phyloP scores from a whole-genome alignment of 148 eudicot genomes.

The Camellia sinensis region DNA sequence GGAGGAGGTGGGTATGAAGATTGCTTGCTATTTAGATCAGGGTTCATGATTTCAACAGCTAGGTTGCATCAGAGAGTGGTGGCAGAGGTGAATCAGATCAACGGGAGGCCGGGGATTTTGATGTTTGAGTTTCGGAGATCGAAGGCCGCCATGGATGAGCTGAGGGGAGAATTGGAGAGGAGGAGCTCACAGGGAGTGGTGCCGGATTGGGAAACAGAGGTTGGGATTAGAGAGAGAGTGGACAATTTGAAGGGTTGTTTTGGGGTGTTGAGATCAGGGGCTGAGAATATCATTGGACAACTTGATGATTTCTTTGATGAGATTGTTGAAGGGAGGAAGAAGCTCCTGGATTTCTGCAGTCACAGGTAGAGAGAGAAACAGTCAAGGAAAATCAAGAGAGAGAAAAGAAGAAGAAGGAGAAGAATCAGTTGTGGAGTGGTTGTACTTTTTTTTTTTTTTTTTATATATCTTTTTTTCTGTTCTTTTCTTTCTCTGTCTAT shows the following conservation, averaged over 20 bases:
- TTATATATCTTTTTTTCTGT: neutral
- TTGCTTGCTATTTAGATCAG: conserved; percentile 46
- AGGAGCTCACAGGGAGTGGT: conserved; percentile 4
- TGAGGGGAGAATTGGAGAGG: conserved; percentile 50
- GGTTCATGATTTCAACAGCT: conserved; percentile 51
- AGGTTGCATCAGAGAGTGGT: conserved; percentile 51
- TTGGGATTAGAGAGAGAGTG: conserved; percentile 44
- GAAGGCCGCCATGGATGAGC: conserved; percentile 50
- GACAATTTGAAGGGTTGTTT: conserved; percentile 53
- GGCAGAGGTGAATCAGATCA: conserved; percentile 34
- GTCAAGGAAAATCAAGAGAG: too few species aligned
- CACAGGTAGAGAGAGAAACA: conserved; percentile 37
- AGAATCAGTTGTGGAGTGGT: conserved; percentile 18
- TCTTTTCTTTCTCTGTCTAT: neutral
- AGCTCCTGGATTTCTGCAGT: conserved; percentile 61
- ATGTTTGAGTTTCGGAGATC: conserved; percentile 51
- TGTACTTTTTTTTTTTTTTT: conserved; percentile 8
- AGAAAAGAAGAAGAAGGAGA: neutral
- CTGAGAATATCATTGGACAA: conserved; percentile 50
- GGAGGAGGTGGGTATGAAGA: conserved; percentile 24
- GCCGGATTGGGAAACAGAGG: conserved; percentile 39
- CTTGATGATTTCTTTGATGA: conserved; percentile 85
- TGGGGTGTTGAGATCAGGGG: conserved; percentile 51
- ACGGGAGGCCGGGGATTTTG: conserved; percentile 31
- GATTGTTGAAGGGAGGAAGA: conserved; percentile 75